Base-by-base conservation (phyloP, 2,329 filamentous ascomycete genomes). In the Cercospora canescens region DNA sequence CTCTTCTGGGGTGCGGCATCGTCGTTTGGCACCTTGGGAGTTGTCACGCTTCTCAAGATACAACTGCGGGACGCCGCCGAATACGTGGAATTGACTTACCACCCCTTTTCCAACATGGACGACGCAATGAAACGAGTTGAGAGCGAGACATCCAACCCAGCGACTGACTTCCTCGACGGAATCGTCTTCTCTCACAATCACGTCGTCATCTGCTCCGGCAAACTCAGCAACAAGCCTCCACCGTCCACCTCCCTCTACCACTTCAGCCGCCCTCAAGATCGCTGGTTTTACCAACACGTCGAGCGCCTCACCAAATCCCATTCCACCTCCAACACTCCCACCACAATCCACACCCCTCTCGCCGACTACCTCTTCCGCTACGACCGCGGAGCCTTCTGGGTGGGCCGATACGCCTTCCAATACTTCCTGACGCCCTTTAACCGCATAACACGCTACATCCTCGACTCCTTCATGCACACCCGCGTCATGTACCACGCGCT, bases 211-310 rank as follows among this genome's bases (percentile, higher is more conserved):
- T 73, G 83, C 32, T 81, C 79, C 3, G 82, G 82, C 12, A 75
- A 77, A 60, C 64, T 71, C 21, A 64, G 57, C 7, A 58, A 69
- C 41, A 37, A 56, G 0, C 67, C 82, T 0, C 34, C 60, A 11
- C 82, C 82, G 0, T 62, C 74, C 8, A 68, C 62, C 12, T 72
- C 75, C 28, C 18, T 79, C 1, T 76, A 79, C 61, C 73, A 73
- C 0, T 90, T 92, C 76, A 85, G 84, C n/a, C 80, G 84, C 11
- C 79, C 85, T 0, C 76, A 76, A 4, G 90, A 93, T 69, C 87
- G 88, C 0, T 93, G 90, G 91, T 92, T 91, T 74, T 93, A 92
- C 66, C 79, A 92, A 2, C 89, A 91, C 69, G 89, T 86, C 1
- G 78, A 86, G 69, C 76, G 82, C 9, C 66, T 60, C 21, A 70